Evolutionary conservation across 352 stramenopile species (phyloP), one percentile per base, ranked within the genome.

Genomic region (Phytophthora sansomeana): DNA sequence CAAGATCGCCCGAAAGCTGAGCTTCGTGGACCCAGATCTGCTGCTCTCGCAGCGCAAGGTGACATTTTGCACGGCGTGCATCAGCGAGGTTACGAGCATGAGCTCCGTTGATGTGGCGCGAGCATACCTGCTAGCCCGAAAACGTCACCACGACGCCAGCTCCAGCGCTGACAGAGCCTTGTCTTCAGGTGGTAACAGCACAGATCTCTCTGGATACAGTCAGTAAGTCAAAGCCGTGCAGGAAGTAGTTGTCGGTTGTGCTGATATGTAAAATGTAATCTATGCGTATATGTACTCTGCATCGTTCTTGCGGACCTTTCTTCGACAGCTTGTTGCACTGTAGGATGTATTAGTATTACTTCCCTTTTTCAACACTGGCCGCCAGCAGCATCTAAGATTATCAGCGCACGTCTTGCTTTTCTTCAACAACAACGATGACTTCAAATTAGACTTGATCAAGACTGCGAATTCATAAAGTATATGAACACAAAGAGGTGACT

Each of bases 11-110:
- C 60, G 60, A 1, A 78, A 70, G 50, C 36, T 81, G 42, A 76
- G 63, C 53, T 80, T 82, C 13, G 62, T 82, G 14, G 53, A 73
- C 19, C 65, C 65, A 7, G 65, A 73, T 52, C 10, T 73, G 8
- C 32, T 73, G 39, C 41, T 73, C 16, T 66, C 65, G 5, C 69
- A 77, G 36, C 69, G 64, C 9, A 74, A 74, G 47, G 69, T 77
- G 21, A 74, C 69, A 1, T 74, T 77, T 30, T 77, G 69, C 11
- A 63, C 65, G 32, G 43, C 54, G 10, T 77, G 69, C 28, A 60
- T 74, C 16, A 74, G 41, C 29, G 58, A 66, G 3, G 62, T 75
- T 4, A 65, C 68, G 11, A 59, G 63, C 9, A 47, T 63, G 10
- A 72, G 63, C 30, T 46, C 66, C 3, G 36, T 67, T 17, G 58